Base-by-base conservation (phyloP, 2,329 filamentous ascomycete species). In the Scedosporium boydii region DNA sequence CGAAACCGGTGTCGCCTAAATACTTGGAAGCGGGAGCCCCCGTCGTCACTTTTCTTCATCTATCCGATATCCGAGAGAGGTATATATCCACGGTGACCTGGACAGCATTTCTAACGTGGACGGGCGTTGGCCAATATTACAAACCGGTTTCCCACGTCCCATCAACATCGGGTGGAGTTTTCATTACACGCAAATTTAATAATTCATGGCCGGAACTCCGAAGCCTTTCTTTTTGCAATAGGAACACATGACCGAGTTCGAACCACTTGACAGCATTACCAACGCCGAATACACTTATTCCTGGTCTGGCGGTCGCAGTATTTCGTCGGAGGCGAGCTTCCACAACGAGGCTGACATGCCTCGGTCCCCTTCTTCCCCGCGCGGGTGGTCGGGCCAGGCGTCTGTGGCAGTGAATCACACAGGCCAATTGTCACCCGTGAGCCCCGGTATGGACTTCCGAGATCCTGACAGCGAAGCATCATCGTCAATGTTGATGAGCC, bases 401-500 rank as follows among this genome's bases (percentile, higher is more conserved):
- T n/a, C 58, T 21, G 26, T 41, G 41, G 18, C 69, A 60, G 68
- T 69, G 62, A 68, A 74, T 58, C 76, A 76, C 42, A 75, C 75
- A 12, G 78, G 79, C 53, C 82, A 82, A 66, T 70, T 83, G 62
- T 84, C 82, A 44, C 82, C 82, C 48, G 75, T 80, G 67, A 84
- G 81, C 70, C 78, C 78, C 63, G 77, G 75, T 64, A 75, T 81
- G 69, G 79, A 82, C 51, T 71, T 76, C 42, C 66, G 67, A 55
- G 66, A 56, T 27, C 9, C 18, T 14, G 44, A 41, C 23, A 59
- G 16, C 58, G 34, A 42, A 9, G 29, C 29, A 16, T n/a, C 58
- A 10, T 26, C 42, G 48, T 23, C 58, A 16, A 4, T 53, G 23
- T 27, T 21, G n/a, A 23, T 53, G 21, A 16, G 77, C 65, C 80